A percentile compares a stretch with the other conserved stretches of the same genome.
Evolutionary conservation across 2,329 filamentous ascomycete species (phyloP).

Genomic region (Pyrenophora tritici-repentis): DNA sequence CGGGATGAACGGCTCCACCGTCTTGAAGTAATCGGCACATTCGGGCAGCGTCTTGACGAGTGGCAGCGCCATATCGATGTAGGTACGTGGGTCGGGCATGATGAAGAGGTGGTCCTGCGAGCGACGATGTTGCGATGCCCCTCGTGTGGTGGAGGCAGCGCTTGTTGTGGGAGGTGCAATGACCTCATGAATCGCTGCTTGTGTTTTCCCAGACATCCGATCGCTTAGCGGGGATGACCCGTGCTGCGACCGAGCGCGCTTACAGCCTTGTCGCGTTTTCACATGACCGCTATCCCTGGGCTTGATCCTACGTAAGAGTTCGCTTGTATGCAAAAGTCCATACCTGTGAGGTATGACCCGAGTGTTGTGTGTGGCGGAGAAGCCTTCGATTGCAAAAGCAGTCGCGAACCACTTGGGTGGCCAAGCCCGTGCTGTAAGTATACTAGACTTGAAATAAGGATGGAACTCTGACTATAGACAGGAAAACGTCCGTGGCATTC

Average conservation of each 20-base stretch:
- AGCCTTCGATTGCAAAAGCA: constrained; percentile 94
- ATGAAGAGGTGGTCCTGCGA: background rate
- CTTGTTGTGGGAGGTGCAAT: constrained; percentile 17
- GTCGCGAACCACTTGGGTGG: constrained; percentile 89
- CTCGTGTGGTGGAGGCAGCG: background rate
- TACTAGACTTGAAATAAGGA: background rate
- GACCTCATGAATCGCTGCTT: constrained; percentile 35
- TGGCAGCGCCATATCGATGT: constrained; percentile 62
- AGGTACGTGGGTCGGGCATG: constrained; percentile 52
- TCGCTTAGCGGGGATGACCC: constrained; percentile 14
- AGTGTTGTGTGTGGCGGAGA: constrained; percentile 79
- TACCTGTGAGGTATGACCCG: constrained; percentile 47
- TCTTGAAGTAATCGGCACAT: constrained; percentile 75
- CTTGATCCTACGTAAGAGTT: background rate
- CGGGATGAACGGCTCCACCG: constrained; percentile 78
- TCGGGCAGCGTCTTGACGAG: constrained; percentile 71
- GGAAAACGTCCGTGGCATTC: constrained; percentile 69
- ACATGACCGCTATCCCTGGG: constrained; percentile 33
- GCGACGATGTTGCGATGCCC: constrained; percentile 6
- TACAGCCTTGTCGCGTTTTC: constrained; percentile 39
- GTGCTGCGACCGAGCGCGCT: constrained; percentile 27
- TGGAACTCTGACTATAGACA: constrained; percentile 45
- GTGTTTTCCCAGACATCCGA: constrained; percentile 6
- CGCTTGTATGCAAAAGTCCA: constrained; percentile 10
- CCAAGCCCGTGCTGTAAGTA: constrained; percentile 68